phyloP scores from a whole-genome alignment of 768 basidiomycete genomes.

The Calocybe cyanea region DNA sequence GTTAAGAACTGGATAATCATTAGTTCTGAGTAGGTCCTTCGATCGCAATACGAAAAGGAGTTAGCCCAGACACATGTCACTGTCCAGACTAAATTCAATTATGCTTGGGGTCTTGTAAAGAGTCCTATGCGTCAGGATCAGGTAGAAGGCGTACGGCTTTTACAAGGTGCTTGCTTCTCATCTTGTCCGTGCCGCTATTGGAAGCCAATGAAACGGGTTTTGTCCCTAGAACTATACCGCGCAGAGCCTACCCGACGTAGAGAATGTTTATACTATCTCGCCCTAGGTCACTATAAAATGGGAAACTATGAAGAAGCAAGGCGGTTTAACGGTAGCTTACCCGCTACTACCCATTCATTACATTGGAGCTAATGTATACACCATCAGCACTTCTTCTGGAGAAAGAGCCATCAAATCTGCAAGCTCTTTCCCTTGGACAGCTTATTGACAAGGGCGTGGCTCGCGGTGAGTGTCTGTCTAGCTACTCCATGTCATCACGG shows the following conservation, averaged over 20 bases:
- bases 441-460: conserved; percentile 86
- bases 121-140: conserved; percentile 82
- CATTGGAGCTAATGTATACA: conserved; percentile 1
- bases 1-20: not conserved
- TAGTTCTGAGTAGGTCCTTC: conserved; percentile 67
- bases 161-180: conserved; percentile 62
- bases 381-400: conserved; percentile 73
- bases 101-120: conserved; percentile 95
- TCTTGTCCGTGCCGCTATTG: not conserved
- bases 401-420: conserved; percentile 91
- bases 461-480: conserved; percentile 50
- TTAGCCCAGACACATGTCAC: conserved; percentile 79
- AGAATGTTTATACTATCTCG: conserved; percentile 96
- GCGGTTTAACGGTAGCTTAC: conserved; percentile 78
- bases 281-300: conserved; percentile 95
- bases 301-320: conserved; percentile 90
- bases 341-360: not conserved
- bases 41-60: conserved; percentile 88
- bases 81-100: conserved; percentile 96
- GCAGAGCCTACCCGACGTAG: conserved; percentile 80
- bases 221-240: conserved; percentile 72
- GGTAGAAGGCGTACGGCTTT: conserved; percentile 83
- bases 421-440: conserved; percentile 80
- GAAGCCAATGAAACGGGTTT: conserved; percentile 5
- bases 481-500: not conserved